Percentiles rank a stretch among this genome's conserved stretches.
These are phyloP conservation scores for Entomortierella beljakovae DNA, from an alignment of 192 early-diverging fungal species.

Conservation along the genomic window DNA sequence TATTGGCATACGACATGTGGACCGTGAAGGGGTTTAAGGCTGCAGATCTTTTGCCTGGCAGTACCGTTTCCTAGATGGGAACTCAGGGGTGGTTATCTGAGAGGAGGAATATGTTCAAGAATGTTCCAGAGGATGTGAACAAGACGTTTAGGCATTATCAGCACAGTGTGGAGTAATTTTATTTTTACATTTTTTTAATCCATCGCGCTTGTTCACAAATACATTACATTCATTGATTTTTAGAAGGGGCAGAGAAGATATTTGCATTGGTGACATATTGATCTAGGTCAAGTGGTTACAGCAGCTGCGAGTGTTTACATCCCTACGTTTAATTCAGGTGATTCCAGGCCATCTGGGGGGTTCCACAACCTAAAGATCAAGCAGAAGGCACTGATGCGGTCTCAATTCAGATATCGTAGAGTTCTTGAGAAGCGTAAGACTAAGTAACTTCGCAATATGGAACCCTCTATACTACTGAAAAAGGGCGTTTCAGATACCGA, in stretches of 20 bases:
- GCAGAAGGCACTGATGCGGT: not conserved
- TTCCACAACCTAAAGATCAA: not conserved
- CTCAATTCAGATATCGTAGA: not conserved
- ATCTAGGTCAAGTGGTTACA: not conserved
- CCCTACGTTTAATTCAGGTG: not conserved
- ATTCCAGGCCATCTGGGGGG: not conserved
- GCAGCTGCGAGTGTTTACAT: not conserved
- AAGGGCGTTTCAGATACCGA: not conserved
- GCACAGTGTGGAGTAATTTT: not conserved
- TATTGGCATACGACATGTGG: not conserved
- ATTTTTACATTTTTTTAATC: constrained; percentile 1
- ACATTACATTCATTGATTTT: not conserved
- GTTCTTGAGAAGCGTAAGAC: not conserved
- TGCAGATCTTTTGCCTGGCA: not conserved
- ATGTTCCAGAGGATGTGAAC: constrained; percentile 5
- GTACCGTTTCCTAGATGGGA: not conserved
- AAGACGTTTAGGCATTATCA: not conserved
- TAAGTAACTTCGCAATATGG: not conserved
- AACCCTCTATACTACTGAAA: not conserved
- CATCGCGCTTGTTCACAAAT: not conserved
- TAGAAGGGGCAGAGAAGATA: not conserved
- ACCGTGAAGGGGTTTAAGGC: not conserved
- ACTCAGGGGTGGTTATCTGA: not conserved
- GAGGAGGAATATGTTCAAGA: not conserved
- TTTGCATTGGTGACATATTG: not conserved